Base-by-base conservation (phyloP, 768 basidiomycete genomes). In the Russula olivacea region DNA sequence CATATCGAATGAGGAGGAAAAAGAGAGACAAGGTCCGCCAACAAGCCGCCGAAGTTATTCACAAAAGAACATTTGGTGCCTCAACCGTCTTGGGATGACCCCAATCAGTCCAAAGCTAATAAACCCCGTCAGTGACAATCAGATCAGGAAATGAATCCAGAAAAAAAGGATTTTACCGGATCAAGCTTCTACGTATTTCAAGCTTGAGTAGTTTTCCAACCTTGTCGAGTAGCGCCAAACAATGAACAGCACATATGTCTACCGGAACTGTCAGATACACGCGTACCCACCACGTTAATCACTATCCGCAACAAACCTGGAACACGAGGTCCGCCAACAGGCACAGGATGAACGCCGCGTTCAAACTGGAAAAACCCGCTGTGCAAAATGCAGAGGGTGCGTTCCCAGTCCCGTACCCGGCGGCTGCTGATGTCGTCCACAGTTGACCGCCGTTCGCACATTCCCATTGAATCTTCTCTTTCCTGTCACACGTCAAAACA, bases 171-270 rank as follows among this genome's bases (percentile, higher is more conserved):
- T 23, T 81, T 75, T 71, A 86, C 87, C 86, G 73, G 83, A 84
- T 69, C 78, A 68, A 74, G 79, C 9, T 17, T 4, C 82, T 40
- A 83, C 81, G 58, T 83, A 83, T 69, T 85, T 84, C 82, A 89
- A 80, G 68, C 73, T 75, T 38, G 76, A 72, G 75, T 89, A 89
- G 73, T 86, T 81, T 73, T 85, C 83, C 72, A 88, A 74, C 68
- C 85, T 78, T 73, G 84, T 87, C 69, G 81, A 80, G 81, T 83
- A 89, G 60, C 87, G 79, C 88, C 87, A 91, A 69, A 77, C 78
- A 73, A 88, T 75, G 78, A 89, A 88, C 73, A 80, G 83, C 85
- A 89, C 86, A 78, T 89, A 89, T 55, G 86, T 70, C 88, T 88
- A 68, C 56, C 43, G 28, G 65, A 52, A 50, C 56, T 49, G 36